phyloP scores from a whole-genome alignment of 768 basidiomycete species.

The Hygrocybe coccinea region DNA sequence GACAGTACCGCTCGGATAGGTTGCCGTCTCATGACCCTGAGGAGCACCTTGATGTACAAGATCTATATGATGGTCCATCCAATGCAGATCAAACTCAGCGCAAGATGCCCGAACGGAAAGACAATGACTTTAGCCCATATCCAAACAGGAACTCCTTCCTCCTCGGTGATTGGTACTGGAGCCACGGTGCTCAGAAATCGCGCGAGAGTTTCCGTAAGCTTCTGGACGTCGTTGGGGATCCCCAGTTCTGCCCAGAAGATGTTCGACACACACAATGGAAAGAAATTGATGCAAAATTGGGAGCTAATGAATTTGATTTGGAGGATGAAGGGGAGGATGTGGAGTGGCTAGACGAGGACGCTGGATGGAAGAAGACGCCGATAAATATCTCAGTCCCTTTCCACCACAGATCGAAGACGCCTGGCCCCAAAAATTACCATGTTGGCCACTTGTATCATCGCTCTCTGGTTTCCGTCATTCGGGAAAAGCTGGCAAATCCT shows the following conservation, averaged over 20 bases:
- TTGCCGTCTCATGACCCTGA: conserved; percentile 10
- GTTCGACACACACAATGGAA: conserved; percentile 8
- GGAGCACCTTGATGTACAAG: not conserved
- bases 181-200: conserved; percentile 14
- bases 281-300: conserved; percentile 5
- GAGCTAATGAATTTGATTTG: not conserved
- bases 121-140: conserved; percentile 7
- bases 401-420: not conserved
- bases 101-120: not conserved
- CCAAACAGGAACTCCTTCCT: conserved; percentile 14
- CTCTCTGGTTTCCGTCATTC: conserved; percentile 13
- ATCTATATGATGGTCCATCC: not conserved
- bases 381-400: conserved; percentile 9
- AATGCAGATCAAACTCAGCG: not conserved
- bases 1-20: not conserved
- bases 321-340: conserved; percentile 6
- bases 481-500: conserved; percentile 10
- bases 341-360: conserved; percentile 14
- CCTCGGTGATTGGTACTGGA: conserved; percentile 18
- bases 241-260: conserved; percentile 6
- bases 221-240: conserved; percentile 6
- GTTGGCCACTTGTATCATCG: conserved; percentile 13
- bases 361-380: not conserved
- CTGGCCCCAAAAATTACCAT: not conserved
- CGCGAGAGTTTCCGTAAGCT: conserved; percentile 8